Evolutionary conservation across 1,284 basidiomycete species (phyloP), one percentile per base, ranked within the genome.

Genomic region (Stygiomarasmius scandens): DNA sequence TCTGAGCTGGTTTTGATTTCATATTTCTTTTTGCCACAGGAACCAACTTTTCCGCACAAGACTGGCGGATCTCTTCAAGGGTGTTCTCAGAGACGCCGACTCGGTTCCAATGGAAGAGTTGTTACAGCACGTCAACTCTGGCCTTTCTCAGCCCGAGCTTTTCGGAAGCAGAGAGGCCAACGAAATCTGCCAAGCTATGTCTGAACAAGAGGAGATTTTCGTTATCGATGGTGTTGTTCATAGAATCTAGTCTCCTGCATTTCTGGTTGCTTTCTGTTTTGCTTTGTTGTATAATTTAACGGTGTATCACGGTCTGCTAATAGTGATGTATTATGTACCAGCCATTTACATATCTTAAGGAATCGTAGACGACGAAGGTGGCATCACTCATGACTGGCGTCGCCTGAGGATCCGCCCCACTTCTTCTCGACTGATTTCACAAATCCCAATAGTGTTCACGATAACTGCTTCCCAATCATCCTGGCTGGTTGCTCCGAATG

Each of bases 171-270:
- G 80, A 22, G 96, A 98, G 72, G 96, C 92, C 6, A 86, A 82
- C 20, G 78, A 80, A 58, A 89, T 90, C 46, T 89, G 91, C 57
- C 78, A 86, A 61, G 74, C 77, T 48, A 98, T 98, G 96, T 81
- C 86, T 52, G 87, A 91, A 44, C 81, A 81, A 23, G 92, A 95
- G 66, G 89, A 96, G 72, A 77, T 98, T 64, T 95, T 98, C 93
- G 82, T 94, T 64, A 87, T 87, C 58, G 92, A 91, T 44, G 90
- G 56, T 29, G 44, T 60, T 32, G 61, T 62, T 29, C 59, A 62
- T 44, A 59, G 52, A 43, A 54, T 62, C 20, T 62, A 36, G 52
- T 3, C 24, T 3, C 29, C 24, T 32, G 12, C 27, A 20, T 24
- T n/a, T 41, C 20, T 49, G 16, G 10, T 34, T n/a, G 38, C 22